A percentile compares a stretch with the other conserved stretches of the same genome.
These are phyloP conservation scores for Tolypocladium tropicale DNA, from an alignment of 2,329 filamentous ascomycete species.

Conservation along the genomic window DNA sequence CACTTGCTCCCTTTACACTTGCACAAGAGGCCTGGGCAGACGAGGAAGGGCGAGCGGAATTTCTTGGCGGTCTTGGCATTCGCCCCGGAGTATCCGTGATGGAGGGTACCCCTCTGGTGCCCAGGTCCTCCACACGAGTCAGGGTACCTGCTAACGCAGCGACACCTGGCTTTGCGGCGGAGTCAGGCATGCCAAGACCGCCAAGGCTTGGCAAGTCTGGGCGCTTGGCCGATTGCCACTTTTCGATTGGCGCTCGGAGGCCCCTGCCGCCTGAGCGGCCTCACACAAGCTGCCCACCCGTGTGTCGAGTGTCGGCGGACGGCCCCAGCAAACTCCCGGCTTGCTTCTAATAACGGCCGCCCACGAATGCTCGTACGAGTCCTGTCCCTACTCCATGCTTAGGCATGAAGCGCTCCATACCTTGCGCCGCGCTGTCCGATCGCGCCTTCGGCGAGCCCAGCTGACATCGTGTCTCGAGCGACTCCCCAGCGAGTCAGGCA, in stretches of 20 bases:
- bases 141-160: slow-evolving; percentile 7
- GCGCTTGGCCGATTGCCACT: slow-evolving; percentile 20
- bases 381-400: too few relatives aligned
- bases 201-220: slow-evolving; percentile 29
- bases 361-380: too few relatives aligned
- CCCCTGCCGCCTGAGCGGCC: neutral
- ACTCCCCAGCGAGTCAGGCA: neutral
- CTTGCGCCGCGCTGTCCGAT: neutral
- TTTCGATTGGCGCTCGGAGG: slow-evolving; percentile 16
- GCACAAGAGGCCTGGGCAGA: slow-evolving; percentile 21
- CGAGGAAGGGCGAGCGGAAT: slow-evolving; percentile 27
- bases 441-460: neutral
- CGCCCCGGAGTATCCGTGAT: slow-evolving; percentile 9
- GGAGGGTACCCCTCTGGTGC: neutral
- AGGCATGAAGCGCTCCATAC: neutral
- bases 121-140: accelerated
- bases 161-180: slow-evolving; percentile 14
- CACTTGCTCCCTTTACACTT: slow-evolving; percentile 26
- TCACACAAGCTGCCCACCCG: neutral
- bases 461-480: neutral
- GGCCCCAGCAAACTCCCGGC: neutral
- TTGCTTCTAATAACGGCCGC: too few relatives aligned
- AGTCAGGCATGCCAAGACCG: slow-evolving; percentile 22
- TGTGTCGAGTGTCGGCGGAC: neutral
- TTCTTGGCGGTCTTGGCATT: slow-evolving; percentile 24